Evolutionary conservation across 352 stramenopile genomes (phyloP), one percentile per base, ranked within the genome.

Genomic region (Hyaloperonospora arabidopsidis): DNA sequence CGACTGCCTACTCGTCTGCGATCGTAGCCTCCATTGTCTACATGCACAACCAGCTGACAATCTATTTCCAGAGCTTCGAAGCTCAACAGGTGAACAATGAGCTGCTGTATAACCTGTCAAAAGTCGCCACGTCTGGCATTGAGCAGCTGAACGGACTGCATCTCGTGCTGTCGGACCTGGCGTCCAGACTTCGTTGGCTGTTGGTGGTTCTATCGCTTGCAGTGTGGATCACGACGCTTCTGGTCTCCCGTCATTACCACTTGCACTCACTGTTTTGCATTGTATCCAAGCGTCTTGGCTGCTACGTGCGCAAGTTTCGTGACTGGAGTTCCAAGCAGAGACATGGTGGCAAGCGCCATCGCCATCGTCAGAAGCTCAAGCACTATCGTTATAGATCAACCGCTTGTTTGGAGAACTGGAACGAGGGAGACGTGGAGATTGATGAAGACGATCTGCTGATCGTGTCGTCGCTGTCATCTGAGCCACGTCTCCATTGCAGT

Each of bases 381-480:
- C 40, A 40, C 12, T 25, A 46, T 15, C 21, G 43, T 44, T 29
- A 67, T 22, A 57, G 39, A 49, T 54, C 25, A 17, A 56, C 46
- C n/a, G 60, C 11, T 29, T 43, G 38, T 17, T 38, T 61, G 3
- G 51, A 51, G 21, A 61, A 59, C 28, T 61, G 59, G 49, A 61
- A 62, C 39, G 63, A 71, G 35, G 44, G 45, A 2, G 73, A 79
- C 22, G 44, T 68, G 17, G 76, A 88, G 8, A 68, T 91, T 44
- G 80, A 91, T 57, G 75, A 87, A 35, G 68, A 77, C 25, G 80
- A 91, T 45, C 45, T 84, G 49, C 61, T 91, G 5, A 74, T 91
- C 32, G 74, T 91, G 21, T 86, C 75, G 35, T 87, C 78, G 46
- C 67, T 91, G 19, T 83, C 77, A 19, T 57, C 72, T 13, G 73